Base-by-base conservation (phyloP, 371 early-diverging fungal genomes). In the Rhizomucor miehei region DNA sequence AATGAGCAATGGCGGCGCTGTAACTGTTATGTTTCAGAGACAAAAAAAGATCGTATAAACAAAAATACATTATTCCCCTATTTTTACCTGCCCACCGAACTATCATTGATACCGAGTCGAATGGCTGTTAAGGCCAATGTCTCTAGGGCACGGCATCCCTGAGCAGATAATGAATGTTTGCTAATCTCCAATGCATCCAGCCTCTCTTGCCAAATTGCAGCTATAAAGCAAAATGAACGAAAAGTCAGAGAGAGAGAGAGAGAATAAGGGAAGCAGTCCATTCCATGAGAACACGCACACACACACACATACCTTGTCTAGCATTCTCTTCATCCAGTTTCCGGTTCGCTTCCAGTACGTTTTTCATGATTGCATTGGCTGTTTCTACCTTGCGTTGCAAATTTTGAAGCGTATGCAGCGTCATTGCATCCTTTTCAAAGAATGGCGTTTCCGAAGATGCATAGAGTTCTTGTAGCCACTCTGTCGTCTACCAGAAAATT, bases 121-220 rank as follows among this genome's bases (percentile, higher is more conserved):
- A 55, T 23, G 12, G 61, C 61, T 21, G 55, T 34, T 12, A 40
- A 21, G 9, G 56, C 55, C 12, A 60, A 10, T 3, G 54, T 40
- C n/a, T 54, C 54, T 17, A 59, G 34, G 21, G 60, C 40, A 49
- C 54, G 54, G 17, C 49, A 21, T 5, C 60, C 54, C 46, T 60
- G 45, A 10, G 21, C 21, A 16, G 58, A 57, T 20, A 52, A 8
- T 14, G 17, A 36, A 16, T 41, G 34, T 38, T 54, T 47, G 8
- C 37, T 52, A 8, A 50, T 34, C 16, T 49, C 54, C 5, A 54
- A 50, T 17, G 49, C 51, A 48, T 59, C 54, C 12, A 56, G 12
- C 34, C 41, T 56, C n/a, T 56, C 50, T 56, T 56, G 56, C 56
- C 56, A 56, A 43, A 49, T 35, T 29, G 44, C 54, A 34, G 54